phyloP scores from a whole-genome alignment of 1,284 basidiomycete species.

The Fomes fomentarius region DNA sequence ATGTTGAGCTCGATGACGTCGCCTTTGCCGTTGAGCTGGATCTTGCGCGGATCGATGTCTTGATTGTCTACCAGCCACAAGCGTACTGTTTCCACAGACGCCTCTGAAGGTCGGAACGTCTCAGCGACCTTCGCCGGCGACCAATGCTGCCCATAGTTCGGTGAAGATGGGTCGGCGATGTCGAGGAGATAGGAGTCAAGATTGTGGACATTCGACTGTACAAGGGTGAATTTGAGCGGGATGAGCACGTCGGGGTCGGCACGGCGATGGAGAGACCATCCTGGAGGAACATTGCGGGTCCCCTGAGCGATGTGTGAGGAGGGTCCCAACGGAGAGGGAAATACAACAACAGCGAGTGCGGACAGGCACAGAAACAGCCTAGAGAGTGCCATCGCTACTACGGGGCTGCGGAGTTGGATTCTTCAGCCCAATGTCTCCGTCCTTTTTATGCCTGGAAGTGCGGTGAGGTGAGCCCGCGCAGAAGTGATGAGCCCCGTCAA shows the following conservation, averaged over 20 bases:
- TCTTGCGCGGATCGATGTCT: conserved; percentile 36
- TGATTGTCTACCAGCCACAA: conserved; percentile 15
- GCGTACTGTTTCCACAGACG: conserved; percentile 41
- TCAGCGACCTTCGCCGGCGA: conserved; percentile 35
- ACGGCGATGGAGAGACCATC: background rate
- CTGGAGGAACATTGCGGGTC: background rate
- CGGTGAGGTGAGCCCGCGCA: too few species aligned
- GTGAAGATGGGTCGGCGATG: conserved; percentile 46
- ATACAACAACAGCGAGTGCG: background rate
- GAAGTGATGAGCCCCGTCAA: too few species aligned
- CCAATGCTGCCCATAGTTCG: conserved; percentile 47
- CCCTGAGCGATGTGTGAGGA: background rate
- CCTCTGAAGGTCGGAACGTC: conserved; percentile 45
- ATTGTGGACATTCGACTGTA: conserved; percentile 43
- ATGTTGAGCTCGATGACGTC: conserved; percentile 47
- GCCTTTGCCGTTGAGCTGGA: conserved; percentile 36
- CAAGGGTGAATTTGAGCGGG: conserved; percentile 37
- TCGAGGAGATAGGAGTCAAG: conserved; percentile 44
- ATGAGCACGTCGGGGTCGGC: background rate
- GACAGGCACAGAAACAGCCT: background rate
- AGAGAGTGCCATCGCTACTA: background rate
- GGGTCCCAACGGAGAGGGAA: background rate
- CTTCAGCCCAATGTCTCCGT: too few species aligned
- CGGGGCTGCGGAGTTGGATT: too few species aligned
- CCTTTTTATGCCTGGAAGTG: too few species aligned